These are phyloP conservation scores for Aspergillus sp. DNA, from an alignment of 2,329 filamentous ascomycete genomes.

Conservation along the genomic window DNA sequence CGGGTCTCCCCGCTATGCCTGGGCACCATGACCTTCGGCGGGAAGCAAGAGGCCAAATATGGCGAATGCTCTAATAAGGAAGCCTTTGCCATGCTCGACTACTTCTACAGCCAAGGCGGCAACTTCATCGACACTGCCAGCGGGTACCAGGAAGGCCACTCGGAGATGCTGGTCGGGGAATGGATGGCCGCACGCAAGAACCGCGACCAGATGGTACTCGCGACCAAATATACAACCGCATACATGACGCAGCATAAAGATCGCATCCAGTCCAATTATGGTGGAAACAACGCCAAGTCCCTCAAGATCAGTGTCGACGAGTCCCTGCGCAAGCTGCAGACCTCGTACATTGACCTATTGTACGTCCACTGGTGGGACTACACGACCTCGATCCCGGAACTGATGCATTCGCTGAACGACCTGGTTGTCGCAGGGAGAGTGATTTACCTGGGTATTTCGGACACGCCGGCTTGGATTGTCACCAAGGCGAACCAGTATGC, in stretches of 20 bases:
- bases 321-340: slow-evolving; percentile 33
- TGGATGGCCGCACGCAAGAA: slow-evolving; percentile 48
- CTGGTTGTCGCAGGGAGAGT: slow-evolving; percentile 63
- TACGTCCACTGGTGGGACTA: slow-evolving; percentile 56
- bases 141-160: slow-evolving; percentile 49
- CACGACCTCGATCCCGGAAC: slow-evolving; percentile 60
- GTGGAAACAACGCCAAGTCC: slow-evolving; percentile 36
- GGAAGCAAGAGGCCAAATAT: slow-evolving; percentile 27
- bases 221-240: slow-evolving; percentile 53
- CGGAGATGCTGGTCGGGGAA: slow-evolving; percentile 51
- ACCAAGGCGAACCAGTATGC: slow-evolving; percentile 58
- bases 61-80: slow-evolving; percentile 48
- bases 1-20: slow-evolving; percentile 18
- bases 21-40: slow-evolving; percentile 36
- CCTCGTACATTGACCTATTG: slow-evolving; percentile 36
- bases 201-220: slow-evolving; percentile 54
- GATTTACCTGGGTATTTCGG: slow-evolving; percentile 65
- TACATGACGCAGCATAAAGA: slow-evolving; percentile 30
- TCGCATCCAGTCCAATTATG: slow-evolving; percentile 22
- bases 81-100: slow-evolving; percentile 48
- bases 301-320: slow-evolving; percentile 28
- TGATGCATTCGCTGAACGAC: slow-evolving; percentile 68
- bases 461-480: slow-evolving; percentile 67
- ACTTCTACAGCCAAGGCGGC: slow-evolving; percentile 48
- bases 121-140: slow-evolving; percentile 57